Evolutionary conservation across 2,329 filamentous ascomycete genomes (phyloP), one percentile per base, ranked within the genome.

Genomic region (Diaporthe australafricana): DNA sequence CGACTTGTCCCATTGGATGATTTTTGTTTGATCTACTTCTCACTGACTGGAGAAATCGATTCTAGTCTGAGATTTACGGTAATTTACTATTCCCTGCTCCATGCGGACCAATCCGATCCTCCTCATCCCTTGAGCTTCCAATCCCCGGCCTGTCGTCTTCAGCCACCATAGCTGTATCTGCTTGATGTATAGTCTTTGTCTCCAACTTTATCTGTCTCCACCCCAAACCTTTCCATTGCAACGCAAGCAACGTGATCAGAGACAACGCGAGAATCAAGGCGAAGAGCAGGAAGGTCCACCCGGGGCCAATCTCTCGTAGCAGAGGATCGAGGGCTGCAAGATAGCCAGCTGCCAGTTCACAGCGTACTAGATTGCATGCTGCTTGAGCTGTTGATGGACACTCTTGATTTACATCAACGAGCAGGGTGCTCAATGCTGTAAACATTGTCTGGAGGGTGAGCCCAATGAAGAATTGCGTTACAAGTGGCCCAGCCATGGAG

Each of bases 361-460:
- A 68, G 6, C 66, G 66, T 5, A 68, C n/a, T 38, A 68, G 50
- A 30, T 68, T 68, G 38, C 66, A 68, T 5, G 52, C 66, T 30
- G 66, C 50, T 35, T 68, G 66, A n/a, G 66, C 66, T 6, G 66
- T 68, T 5, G 66, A 68, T 5, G 66, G 66, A 12, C 40, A 68
- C 9, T 68, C 66, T 11, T 47, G 52, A 14, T 68, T 45, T 9
- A 48, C 40, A 32, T 57, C 52, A 30, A 68, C 66, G 9, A 68
- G 66, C n/a, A 68, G n/a, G 2, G 66, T 68, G 42, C 52, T 57
- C 30, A 57, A 25, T 8, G 66, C 52, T 4, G 50, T 68, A n/a
- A 68, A 68, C 40, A 68, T 57, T 5, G 66, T 57, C 52, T 68
- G 66, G n/a, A 68, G 14, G 17, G 52, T 68, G 5, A 57, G 40